These are phyloP conservation scores for Luzula sylvatica DNA, from an alignment of 176 grass and related monocot species.

Conservation along the genomic window DNA sequence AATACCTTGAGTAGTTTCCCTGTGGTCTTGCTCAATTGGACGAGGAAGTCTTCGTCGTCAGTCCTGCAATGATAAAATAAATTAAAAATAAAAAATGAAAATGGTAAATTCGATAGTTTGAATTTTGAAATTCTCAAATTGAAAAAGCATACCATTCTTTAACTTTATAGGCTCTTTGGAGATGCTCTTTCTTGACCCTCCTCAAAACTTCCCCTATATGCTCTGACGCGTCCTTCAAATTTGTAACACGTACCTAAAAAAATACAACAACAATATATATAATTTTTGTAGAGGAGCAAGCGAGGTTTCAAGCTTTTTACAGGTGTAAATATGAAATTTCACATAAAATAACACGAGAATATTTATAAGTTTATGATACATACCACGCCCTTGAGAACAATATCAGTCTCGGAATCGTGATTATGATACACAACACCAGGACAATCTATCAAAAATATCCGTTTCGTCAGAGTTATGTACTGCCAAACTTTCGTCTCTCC, in stretches of 20 bases:
- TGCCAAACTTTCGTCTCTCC: constrained; percentile 99
- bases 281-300: no score
- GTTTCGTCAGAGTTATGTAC: constrained; percentile 94
- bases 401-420: constrained; percentile 93
- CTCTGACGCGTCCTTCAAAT: constrained; percentile 87
- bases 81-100: background rate
- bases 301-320: background rate
- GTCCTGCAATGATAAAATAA: constrained; percentile 38
- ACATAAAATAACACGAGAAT: background rate
- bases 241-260: constrained; percentile 80
- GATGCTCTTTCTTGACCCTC: constrained; percentile 85
- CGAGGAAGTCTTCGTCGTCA: constrained; percentile 81
- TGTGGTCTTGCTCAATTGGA: constrained; percentile 58
- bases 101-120: background rate
- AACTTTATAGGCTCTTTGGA: constrained; percentile 94
- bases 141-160: constrained; percentile 51
- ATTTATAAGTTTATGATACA: constrained; percentile 16
- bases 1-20: constrained; percentile 92
- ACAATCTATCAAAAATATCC: constrained; percentile 92
- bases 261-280: no score
- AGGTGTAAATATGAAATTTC: constrained; percentile 2
- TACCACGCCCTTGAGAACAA: constrained; percentile 99
- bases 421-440: constrained; percentile 97
- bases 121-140: background rate
- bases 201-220: constrained; percentile 94